Base-by-base conservation (phyloP, 805 yeast genomes). In the Scheffersomyces coipomensis region DNA sequence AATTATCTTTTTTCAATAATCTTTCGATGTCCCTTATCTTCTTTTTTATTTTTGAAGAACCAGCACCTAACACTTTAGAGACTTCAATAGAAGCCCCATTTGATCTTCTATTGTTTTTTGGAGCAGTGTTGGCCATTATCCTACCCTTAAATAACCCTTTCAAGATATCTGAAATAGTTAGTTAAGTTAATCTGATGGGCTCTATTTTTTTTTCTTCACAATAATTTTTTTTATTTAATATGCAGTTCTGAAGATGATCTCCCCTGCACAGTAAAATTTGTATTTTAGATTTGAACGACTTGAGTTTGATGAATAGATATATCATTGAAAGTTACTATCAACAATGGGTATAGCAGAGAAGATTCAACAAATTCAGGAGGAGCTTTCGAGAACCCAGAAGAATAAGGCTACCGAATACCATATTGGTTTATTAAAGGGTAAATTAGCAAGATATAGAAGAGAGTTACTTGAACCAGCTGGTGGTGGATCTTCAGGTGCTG, bases 401-500 rank as follows among this genome's bases (percentile, higher is more conserved):
- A 91, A 91, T 59, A 91, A 91, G 66, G 98, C 99, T 46, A 91
- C 99, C 1, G 98, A 91, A 70, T 90, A 93, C 63, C 99, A 91
- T 61, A 75, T 91, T 56, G 98, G 99, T 47, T 76, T 91, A 18
- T 71, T 93, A 38, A 90, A 91, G 65, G 99, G 98, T 39, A 93
- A 91, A 60, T 76, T 93, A 31, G 99, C 99, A 8, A 75, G 95
- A 47, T 86, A 86, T 56, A 78, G 98, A 57, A 83, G 95, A 54
- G 96, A 91, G 70, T 74, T 91, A 36, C 71, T 91, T 34, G 97
- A 90, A 49, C 98, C 97, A 5, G 83, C 87, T 31, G 84, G 91
- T 1, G 88, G 88, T 0, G 77, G 83, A 2, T 75, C 85, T 12
- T 75, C 81, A 19, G 88, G 88, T 9, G 79, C 79, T 40, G 96